A percentile compares a stretch with the other conserved stretches of the same genome.
Evolutionary conservation across 345 rosid genomes (phyloP).

Genomic region (Jatropha curcas): DNA sequence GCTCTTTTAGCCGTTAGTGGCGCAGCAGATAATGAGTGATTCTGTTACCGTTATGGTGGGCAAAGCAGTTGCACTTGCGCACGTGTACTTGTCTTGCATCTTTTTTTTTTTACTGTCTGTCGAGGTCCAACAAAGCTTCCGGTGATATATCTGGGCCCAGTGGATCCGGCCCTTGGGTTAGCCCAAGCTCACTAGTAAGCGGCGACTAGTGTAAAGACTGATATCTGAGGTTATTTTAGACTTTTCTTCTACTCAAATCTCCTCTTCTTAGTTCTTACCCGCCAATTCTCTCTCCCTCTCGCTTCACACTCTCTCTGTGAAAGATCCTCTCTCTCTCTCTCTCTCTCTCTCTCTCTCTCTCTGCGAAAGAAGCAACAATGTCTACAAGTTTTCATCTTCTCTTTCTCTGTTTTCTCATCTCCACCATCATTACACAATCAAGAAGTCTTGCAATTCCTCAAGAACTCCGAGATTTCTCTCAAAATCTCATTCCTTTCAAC

Average conservation of each 20-base stretch:
- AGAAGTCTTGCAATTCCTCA: slow-evolving; percentile 27
- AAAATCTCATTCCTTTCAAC: slow-evolving; percentile 12
- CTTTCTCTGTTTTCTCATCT: slow-evolving; percentile 35
- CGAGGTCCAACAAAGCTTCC: too few species aligned
- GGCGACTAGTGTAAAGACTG: too few species aligned
- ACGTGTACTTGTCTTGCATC: not conserved
- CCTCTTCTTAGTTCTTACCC: slow-evolving; percentile 21
- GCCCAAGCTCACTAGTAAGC: not conserved
- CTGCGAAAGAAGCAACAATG: slow-evolving; percentile 25
- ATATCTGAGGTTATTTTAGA: slow-evolving; percentile 1
- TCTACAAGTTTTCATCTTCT: slow-evolving; percentile 34
- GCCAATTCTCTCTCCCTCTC: slow-evolving; percentile 17
- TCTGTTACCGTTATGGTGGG: slow-evolving; percentile 20
- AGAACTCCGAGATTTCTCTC: slow-evolving; percentile 17
- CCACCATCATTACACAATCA: slow-evolving; percentile 27
- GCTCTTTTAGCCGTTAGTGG: slow-evolving; percentile 12
- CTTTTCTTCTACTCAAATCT: not conserved
- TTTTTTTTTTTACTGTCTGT: too few species aligned
- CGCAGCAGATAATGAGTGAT: not conserved
- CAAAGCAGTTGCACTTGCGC: not conserved
- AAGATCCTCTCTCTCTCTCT: not conserved
- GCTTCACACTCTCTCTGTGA: too few species aligned
- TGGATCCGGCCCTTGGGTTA: not conserved
- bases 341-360: not conserved
- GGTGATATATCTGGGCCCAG: not conserved